These are phyloP conservation scores for Ramaria sp. DNA, from an alignment of 768 basidiomycete genomes.

Conservation along the genomic window DNA sequence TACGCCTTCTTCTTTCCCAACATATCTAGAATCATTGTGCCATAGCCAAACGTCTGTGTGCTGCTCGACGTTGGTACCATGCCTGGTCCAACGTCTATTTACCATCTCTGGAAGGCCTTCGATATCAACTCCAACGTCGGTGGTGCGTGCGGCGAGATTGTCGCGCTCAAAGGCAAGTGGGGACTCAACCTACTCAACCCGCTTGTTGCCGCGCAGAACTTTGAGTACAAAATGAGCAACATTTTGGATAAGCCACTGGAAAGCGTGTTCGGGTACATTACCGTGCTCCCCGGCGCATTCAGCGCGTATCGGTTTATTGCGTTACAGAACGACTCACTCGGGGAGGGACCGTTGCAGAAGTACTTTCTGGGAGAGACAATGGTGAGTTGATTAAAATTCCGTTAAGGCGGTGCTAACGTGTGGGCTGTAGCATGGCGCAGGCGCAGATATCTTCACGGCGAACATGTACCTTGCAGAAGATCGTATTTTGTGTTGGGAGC, in stretches of 20 bases:
- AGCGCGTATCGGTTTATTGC: constrained; percentile 89
- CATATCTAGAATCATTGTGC: constrained; percentile 48
- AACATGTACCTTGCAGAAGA: constrained; percentile 97
- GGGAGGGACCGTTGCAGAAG: constrained; percentile 85
- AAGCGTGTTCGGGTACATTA: constrained; percentile 87
- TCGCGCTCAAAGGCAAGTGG: constrained; percentile 81
- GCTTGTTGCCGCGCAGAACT: constrained; percentile 84
- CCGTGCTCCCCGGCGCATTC: constrained; percentile 88
- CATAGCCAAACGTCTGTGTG: constrained; percentile 88
- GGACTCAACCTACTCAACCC: constrained; percentile 76
- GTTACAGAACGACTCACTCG: constrained; percentile 71
- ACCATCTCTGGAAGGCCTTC: constrained; percentile 92
- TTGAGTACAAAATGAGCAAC: constrained; percentile 91
- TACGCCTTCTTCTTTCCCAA: constrained; percentile 66
- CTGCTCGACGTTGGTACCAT: constrained; percentile 81
- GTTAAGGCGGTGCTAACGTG: neutral
- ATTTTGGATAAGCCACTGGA: constrained; percentile 90
- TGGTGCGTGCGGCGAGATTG: constrained; percentile 94
- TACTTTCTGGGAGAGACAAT: constrained; percentile 97
- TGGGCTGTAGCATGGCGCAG: constrained; percentile 52
- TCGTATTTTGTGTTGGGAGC: constrained; percentile 93
- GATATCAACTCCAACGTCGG: constrained; percentile 87
- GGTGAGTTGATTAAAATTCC: constrained; percentile 27
- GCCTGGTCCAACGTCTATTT: constrained; percentile 82
- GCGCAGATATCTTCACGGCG: constrained; percentile 86